These are phyloP conservation scores for Beauveria medogensis DNA, from an alignment of 2,329 filamentous ascomycete genomes.

Conservation along the genomic window DNA sequence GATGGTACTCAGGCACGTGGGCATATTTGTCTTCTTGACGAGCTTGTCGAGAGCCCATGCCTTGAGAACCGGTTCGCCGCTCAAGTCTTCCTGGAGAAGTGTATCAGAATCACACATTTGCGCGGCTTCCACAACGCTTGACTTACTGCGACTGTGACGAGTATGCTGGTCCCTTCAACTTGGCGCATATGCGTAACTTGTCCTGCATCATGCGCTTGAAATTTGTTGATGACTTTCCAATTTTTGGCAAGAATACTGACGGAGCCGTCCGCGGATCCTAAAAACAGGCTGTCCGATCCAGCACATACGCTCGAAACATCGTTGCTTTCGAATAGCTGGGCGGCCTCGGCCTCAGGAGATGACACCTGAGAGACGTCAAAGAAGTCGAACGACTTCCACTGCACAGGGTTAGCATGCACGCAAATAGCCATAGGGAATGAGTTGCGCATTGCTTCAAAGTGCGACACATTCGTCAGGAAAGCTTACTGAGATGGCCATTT, in stretches of 20 bases:
- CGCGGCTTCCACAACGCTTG: background rate
- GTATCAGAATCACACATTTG: background rate
- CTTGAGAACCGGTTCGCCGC: slow-evolving; percentile 79
- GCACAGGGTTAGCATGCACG: background rate
- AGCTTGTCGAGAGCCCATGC: slow-evolving; percentile 96
- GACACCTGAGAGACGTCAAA: slow-evolving; percentile 88
- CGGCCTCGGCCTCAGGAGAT: slow-evolving; percentile 69
- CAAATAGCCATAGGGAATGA: too few relatives aligned
- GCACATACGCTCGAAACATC: slow-evolving; percentile 79
- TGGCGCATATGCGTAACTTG: slow-evolving; percentile 89
- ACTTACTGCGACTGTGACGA: slow-evolving; percentile 68
- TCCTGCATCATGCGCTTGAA: slow-evolving; percentile 74
- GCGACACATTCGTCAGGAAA: background rate
- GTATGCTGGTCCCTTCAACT: slow-evolving; percentile 74
- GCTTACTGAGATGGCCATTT: slow-evolving; percentile 19
- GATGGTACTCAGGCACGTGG: slow-evolving; percentile 79
- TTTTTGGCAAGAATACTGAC: slow-evolving; percentile 80
- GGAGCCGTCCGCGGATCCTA: slow-evolving; percentile 76
- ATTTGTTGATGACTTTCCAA: slow-evolving; percentile 81
- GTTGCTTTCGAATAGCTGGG: slow-evolving; percentile 70
- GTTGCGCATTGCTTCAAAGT: background rate
- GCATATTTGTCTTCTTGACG: slow-evolving; percentile 86
- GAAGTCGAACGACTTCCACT: slow-evolving; percentile 99
- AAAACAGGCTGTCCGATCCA: slow-evolving; percentile 81
- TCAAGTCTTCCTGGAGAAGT: slow-evolving; percentile 63